These are phyloP conservation scores for Sugiyamaella neomexicana DNA, from an alignment of 1,139 yeast species.

Conservation along the genomic window DNA sequence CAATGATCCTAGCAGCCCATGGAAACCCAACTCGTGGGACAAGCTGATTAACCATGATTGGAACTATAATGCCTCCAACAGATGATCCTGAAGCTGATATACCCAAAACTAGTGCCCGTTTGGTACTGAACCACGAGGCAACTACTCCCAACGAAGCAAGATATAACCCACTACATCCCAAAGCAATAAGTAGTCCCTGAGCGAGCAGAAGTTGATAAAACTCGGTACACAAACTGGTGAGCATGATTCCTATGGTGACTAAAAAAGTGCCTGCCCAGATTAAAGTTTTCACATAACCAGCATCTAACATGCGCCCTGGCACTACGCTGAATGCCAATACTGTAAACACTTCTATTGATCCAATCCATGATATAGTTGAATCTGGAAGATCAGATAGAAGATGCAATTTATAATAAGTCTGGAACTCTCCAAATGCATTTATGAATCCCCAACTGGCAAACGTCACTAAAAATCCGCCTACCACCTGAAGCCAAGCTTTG, in stretches of 20 bases:
- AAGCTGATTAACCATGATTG: slow-evolving; percentile 34
- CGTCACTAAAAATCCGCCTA: slow-evolving; percentile 48
- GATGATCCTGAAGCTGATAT: slow-evolving; percentile 61
- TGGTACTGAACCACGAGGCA: slow-evolving; percentile 53
- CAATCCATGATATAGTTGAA: slow-evolving; percentile 34
- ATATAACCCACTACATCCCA: slow-evolving; percentile 44
- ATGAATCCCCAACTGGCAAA: slow-evolving; percentile 58
- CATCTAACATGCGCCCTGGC: slow-evolving; percentile 42
- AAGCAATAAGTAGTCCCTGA: slow-evolving; percentile 55
- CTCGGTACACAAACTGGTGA: slow-evolving; percentile 51
- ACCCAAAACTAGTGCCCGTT: slow-evolving; percentile 56
- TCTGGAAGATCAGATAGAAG: slow-evolving; percentile 45
- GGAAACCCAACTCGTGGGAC: slow-evolving; percentile 37
- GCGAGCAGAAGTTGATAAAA: slow-evolving; percentile 58
- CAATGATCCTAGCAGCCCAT: slow-evolving; percentile 40
- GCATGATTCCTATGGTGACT: slow-evolving; percentile 48
- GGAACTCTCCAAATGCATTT: slow-evolving; percentile 61
- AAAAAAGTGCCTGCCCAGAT: slow-evolving; percentile 47
- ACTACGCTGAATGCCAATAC: slow-evolving; percentile 58
- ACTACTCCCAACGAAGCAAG: slow-evolving; percentile 42
- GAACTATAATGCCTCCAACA: slow-evolving; percentile 42
- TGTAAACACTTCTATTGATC: slow-evolving; percentile 32
- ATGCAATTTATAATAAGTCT: slow-evolving; percentile 53
- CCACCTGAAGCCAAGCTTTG: slow-evolving; percentile 38
- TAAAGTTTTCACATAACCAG: slow-evolving; percentile 30